Conservation (phyloP, 164 flowering plant genomes). For the Tetrastigma voinierianum region DNA sequence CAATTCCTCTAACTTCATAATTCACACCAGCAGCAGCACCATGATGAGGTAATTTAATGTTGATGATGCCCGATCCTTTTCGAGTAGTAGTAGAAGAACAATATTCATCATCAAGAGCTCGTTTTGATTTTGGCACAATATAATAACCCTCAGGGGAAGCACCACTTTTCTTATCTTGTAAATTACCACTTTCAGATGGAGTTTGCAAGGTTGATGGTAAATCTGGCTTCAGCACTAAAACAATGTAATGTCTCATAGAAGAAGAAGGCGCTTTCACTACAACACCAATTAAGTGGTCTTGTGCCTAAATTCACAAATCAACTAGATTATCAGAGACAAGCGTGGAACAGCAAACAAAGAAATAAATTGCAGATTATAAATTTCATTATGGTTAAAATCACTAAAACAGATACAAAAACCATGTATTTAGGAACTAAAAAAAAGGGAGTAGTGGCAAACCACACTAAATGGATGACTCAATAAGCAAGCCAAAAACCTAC, state of each 20-base stretch:
- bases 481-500: not conserved
- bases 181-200: slow-evolving; percentile 28
- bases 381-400: not conserved
- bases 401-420: not conserved
- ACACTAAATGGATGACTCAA: not conserved
- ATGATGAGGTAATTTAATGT: slow-evolving; percentile 64
- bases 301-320: slow-evolving; percentile 39
- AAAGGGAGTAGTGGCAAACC: not conserved
- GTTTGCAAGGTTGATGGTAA: slow-evolving; percentile 32
- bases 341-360: not conserved
- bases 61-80: slow-evolving; percentile 70
- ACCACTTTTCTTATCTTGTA: slow-evolving; percentile 33
- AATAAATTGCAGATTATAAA: not conserved
- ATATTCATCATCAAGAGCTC: slow-evolving; percentile 66
- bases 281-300: slow-evolving; percentile 89
- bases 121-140: slow-evolving; percentile 62
- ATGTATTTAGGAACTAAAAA: not conserved
- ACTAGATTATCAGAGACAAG: not conserved
- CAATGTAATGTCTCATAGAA: slow-evolving; percentile 57
- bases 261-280: slow-evolving; percentile 65
- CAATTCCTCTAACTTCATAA: slow-evolving; percentile 77
- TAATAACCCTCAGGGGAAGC: slow-evolving; percentile 48
- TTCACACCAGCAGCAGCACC: slow-evolving; percentile 77
- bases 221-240: slow-evolving; percentile 73
- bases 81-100: slow-evolving; percentile 43